phyloP scores from a whole-genome alignment of 805 yeast genomes.

The Candida quercuum region DNA sequence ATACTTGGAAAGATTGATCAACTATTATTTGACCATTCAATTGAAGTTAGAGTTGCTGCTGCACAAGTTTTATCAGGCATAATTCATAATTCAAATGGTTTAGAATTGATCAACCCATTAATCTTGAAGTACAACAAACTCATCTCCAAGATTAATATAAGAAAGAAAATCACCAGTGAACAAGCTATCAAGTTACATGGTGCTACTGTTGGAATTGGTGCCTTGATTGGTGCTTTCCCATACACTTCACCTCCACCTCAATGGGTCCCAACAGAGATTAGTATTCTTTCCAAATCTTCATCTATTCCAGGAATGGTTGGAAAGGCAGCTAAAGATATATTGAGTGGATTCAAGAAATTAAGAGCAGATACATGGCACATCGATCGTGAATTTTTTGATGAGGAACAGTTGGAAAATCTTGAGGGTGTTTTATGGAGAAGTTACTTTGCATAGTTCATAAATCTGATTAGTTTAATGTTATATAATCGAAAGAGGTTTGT shows the following conservation, averaged over 20 bases:
- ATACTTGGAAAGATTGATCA: conserved; percentile 48
- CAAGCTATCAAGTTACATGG: conserved; percentile 62
- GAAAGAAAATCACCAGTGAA: conserved; percentile 32
- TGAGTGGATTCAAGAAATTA: conserved; percentile 83
- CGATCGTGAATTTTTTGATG: conserved; percentile 69
- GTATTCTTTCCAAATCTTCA: conserved; percentile 65
- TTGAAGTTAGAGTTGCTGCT: conserved; percentile 72
- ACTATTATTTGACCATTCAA: conserved; percentile 54
- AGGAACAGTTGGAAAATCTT: conserved; percentile 77
- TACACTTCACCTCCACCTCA: conserved; percentile 85
- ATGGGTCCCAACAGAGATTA: conserved; percentile 79
- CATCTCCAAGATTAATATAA: conserved; percentile 22
- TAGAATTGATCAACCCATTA: conserved; percentile 38
- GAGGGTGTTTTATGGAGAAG: conserved; percentile 95
- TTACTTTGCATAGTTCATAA: conserved; percentile 59
- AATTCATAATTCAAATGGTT: conserved; percentile 46
- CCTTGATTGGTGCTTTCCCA: conserved; percentile 84
- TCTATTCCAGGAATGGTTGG: conserved; percentile 77
- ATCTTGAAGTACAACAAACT: conserved; percentile 22
- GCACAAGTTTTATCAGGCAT: conserved; percentile 75
- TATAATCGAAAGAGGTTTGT: no score
- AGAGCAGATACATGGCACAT: conserved; percentile 96
- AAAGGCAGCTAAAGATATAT: conserved; percentile 71
- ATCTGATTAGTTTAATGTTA: neutral
- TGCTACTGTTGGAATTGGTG: conserved; percentile 83